phyloP scores from a whole-genome alignment of 2,329 filamentous ascomycete species.

The Colletotrichum nymphaeae region DNA sequence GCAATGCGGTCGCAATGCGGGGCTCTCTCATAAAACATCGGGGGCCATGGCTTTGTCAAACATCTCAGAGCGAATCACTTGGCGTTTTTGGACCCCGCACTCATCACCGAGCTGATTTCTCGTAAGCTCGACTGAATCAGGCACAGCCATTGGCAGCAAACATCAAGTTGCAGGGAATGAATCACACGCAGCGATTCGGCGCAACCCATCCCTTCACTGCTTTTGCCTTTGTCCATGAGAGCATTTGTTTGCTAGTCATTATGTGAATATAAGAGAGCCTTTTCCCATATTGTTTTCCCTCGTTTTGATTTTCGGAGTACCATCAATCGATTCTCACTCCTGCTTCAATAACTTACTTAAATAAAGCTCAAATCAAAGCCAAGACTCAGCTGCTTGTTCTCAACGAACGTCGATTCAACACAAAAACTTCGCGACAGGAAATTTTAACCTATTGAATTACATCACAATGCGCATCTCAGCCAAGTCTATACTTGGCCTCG shows the following conservation, averaged over 20 bases:
- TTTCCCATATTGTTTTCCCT: neutral
- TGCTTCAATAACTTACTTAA: neutral
- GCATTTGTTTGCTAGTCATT: neutral
- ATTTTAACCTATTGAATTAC: neutral
- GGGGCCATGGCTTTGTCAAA: neutral
- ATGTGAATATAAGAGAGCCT: neutral
- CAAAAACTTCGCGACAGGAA: neutral
- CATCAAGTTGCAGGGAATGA: neutral
- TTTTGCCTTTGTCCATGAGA: neutral
- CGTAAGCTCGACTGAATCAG: neutral
- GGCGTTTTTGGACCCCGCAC: neutral
- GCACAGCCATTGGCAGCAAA: conserved; percentile 4
- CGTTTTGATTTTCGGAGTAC: neutral
- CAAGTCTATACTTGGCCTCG: neutral
- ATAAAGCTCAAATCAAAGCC: neutral
- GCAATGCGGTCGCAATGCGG: neutral
- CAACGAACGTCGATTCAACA: neutral
- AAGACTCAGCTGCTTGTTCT: no score
- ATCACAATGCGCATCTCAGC: neutral
- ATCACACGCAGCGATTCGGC: neutral
- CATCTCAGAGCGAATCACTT: conserved; percentile 12
- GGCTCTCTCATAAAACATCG: neutral
- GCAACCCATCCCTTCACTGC: neutral
- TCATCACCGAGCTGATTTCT: neutral
- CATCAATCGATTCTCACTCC: neutral